Conservation (phyloP, 2,329 filamentous ascomycete species). For the Apiospora rasikravindrae region DNA sequence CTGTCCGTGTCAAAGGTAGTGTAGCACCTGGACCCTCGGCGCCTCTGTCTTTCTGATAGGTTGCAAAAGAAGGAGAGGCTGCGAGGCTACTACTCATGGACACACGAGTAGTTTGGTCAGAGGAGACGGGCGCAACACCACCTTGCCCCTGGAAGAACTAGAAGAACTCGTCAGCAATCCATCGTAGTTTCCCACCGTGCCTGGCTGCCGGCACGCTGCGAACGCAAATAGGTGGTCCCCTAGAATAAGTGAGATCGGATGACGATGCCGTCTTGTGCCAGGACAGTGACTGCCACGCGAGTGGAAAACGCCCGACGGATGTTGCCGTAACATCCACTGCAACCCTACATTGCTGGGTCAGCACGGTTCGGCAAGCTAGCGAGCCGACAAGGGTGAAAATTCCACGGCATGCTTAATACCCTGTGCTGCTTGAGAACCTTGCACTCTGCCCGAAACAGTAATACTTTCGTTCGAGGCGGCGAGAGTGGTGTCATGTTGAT, state of each 20-base stretch:
- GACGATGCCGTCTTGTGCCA: neutral
- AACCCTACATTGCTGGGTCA: neutral
- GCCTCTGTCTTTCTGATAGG: no score
- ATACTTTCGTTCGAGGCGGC: neutral
- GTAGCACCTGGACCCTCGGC: no score
- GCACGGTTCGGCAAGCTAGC: neutral
- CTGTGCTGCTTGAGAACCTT: neutral
- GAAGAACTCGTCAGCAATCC: neutral
- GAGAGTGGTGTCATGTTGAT: neutral
- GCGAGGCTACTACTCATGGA: no score
- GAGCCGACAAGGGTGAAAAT: neutral
- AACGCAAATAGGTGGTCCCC: neutral
- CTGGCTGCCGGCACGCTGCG: no score
- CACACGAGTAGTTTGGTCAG: no score
- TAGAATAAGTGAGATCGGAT: neutral
- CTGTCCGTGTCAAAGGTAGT: no score
- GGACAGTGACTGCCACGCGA: neutral
- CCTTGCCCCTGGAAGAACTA: neutral
- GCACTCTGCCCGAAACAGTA: neutral
- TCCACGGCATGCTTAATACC: neutral
- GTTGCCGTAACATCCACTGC: constrained; percentile 4
- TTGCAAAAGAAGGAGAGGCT: neutral
- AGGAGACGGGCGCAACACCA: neutral
- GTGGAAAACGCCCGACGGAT: neutral
- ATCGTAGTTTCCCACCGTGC: neutral